phyloP scores from a whole-genome alignment of 169 alveolate genomes.

The Perkinsus marinus region DNA sequence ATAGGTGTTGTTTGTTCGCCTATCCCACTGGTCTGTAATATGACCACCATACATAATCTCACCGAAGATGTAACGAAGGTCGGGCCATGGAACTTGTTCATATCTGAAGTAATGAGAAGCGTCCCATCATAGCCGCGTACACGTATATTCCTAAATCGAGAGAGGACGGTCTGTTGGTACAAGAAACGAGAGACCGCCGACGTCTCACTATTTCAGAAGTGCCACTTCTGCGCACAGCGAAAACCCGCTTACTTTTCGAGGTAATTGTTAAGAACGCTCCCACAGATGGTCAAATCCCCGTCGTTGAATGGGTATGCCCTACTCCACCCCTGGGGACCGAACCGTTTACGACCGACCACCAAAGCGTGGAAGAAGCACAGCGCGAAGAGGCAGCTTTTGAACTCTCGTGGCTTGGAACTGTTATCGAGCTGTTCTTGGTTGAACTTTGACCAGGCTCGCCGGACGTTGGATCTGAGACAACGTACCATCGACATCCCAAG shows the following conservation, averaged over 20 bases:
- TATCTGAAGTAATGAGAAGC: slow-evolving; percentile 19
- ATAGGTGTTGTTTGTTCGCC: slow-evolving; percentile 85
- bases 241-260: slow-evolving; percentile 49
- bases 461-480: slow-evolving; percentile 19
- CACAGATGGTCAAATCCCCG: slow-evolving; percentile 87
- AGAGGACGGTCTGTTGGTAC: too few species aligned
- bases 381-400: slow-evolving; percentile 79
- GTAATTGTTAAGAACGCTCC: slow-evolving; percentile 79
- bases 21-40: slow-evolving; percentile 90
- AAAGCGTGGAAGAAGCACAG: slow-evolving; percentile 88
- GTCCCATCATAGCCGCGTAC: too few species aligned
- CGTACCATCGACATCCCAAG: neutral
- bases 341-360: slow-evolving; percentile 84
- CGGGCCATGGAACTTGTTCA: slow-evolving; percentile 85
- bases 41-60: slow-evolving; percentile 97
- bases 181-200: too few species aligned
- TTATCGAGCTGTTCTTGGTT: slow-evolving; percentile 43
- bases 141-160: too few species aligned
- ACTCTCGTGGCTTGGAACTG: slow-evolving; percentile 71
- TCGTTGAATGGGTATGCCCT: slow-evolving; percentile 85
- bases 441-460: slow-evolving; percentile 39
- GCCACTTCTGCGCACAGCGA: too few species aligned
- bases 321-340: slow-evolving; percentile 92
- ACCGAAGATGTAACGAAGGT: slow-evolving; percentile 82
- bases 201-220: too few species aligned